Base-by-base conservation (phyloP, 306 rosid genomes). In the Elaeagnus macrophylla region DNA sequence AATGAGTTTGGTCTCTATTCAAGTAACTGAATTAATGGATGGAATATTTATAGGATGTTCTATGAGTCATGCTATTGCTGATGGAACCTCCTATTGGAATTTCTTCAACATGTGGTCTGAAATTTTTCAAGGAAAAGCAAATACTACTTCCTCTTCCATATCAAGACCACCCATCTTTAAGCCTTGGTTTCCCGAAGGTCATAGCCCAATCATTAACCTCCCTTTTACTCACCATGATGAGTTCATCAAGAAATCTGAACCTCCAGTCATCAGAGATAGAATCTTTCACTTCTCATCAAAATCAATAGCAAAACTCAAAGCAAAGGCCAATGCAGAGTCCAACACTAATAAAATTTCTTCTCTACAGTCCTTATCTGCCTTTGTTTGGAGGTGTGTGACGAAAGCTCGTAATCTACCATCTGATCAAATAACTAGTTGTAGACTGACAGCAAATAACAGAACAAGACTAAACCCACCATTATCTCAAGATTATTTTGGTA, bases 1-100 rank as follows among this genome's bases (percentile, higher is more conserved):
- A 40, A 6, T 56, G 77, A 57, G 88, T 12, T 40, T 83, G 54
- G 51, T 86, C 0, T 51, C 88, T 1, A 37, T 74, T 42, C 73
- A 86, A 38, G 77, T 80, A 25, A 80, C 88, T 0, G 82, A 86
- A 13, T 25, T 83, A 2, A 1, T 44, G 0, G 88, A 83, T 48
- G 91, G 82, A 7, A 53, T 83, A 40, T 80, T 80, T 75, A 65
- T 86, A 0, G 95, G 83, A 4, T 75, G 79, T 48, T 82, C 88
- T 41, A 46, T 80, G 57, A 80, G 74, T 46, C 91, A 83, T 11
- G 0, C 0, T 5, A 6, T 81, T 5, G 82, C 5, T 2, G 82
- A 86, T 56, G 88, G 86, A 7, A 77, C 77, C 17, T 56, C 82
- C 9, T 80, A 60, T 49, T 86, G 84, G 95, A 57, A 57, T 45